Percentiles rank a stretch among this genome's conserved stretches.
phyloP scores from a whole-genome alignment of 176 grass and related monocot genomes.

The Themeda triandra region DNA sequence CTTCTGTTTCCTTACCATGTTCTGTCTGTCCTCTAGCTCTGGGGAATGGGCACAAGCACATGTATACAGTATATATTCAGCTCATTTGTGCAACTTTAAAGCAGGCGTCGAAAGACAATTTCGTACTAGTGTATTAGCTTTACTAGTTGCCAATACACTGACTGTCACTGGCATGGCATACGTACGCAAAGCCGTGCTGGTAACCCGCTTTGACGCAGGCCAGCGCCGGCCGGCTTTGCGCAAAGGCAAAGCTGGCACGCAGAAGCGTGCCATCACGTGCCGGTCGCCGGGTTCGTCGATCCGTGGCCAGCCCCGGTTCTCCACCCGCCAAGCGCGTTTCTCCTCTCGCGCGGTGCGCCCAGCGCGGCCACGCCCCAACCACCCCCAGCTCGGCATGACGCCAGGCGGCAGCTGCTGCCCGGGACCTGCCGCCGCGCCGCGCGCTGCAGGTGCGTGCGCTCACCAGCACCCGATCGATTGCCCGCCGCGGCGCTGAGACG shows the following conservation, averaged over 20 bases:
- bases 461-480: neutral
- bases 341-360: neutral
- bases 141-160: neutral
- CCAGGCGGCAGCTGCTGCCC: neutral
- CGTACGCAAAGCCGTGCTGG: neutral
- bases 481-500: neutral
- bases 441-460: neutral
- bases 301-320: neutral
- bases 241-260: conserved; percentile 30
- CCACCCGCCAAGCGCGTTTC: neutral
- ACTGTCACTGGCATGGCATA: too few relatives aligned
- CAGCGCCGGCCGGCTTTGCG: conserved; percentile 1
- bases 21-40: too few relatives aligned
- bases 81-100: conserved; percentile 4
- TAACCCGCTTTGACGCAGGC: conserved; percentile 2
- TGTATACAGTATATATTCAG: too few relatives aligned
- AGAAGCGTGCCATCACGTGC: conserved; percentile 25
- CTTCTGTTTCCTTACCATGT: too few relatives aligned
- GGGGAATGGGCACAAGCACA: too few relatives aligned
- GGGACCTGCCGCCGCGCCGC: neutral
- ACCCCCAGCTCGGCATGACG: neutral
- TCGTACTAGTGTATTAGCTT: neutral
- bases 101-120: neutral
- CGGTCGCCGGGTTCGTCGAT: neutral
- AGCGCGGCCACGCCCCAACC: too few relatives aligned